These are phyloP conservation scores for Sporobolomyces pararoseus DNA, from an alignment of 768 basidiomycete genomes.

Conservation along the genomic window DNA sequence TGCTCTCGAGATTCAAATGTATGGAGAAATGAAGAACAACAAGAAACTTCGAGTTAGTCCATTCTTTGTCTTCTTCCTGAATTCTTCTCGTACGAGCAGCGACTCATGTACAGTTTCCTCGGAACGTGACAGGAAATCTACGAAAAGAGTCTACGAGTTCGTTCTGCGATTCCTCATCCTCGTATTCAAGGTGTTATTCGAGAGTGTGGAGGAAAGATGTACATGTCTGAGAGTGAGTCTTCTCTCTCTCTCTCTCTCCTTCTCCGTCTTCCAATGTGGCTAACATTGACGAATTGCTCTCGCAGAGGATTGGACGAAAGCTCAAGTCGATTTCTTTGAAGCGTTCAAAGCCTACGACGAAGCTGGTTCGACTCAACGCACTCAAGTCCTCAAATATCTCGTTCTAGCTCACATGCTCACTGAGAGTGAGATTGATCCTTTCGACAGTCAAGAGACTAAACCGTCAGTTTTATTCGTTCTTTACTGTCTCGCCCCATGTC, in stretches of 20 bases:
- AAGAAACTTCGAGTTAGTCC: slow-evolving; percentile 81
- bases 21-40: slow-evolving; percentile 90
- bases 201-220: slow-evolving; percentile 99
- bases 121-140: slow-evolving; percentile 73
- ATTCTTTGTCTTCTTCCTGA: not conserved
- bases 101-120: too few species aligned
- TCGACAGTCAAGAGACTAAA: slow-evolving; percentile 98
- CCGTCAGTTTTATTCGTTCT: slow-evolving; percentile 57
- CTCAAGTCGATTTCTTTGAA: slow-evolving; percentile 97
- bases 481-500: not conserved
- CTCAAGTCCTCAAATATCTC: slow-evolving; percentile 96
- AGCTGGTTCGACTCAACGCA: slow-evolving; percentile 90
- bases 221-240: slow-evolving; percentile 93
- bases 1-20: slow-evolving; percentile 98
- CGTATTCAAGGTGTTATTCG: slow-evolving; percentile 98
- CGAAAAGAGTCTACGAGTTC: slow-evolving; percentile 85
- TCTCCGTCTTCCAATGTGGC: not conserved
- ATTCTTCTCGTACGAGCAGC: not conserved
- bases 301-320: slow-evolving; percentile 88
- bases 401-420: slow-evolving; percentile 97
- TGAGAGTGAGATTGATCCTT: slow-evolving; percentile 97
- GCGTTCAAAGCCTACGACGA: slow-evolving; percentile 99
- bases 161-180: slow-evolving; percentile 95
- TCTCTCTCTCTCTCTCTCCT: not conserved
- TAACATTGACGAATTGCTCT: not conserved